Base-by-base conservation (phyloP, 108 stramenopile species). In the Aurantiochytrium sp. region DNA sequence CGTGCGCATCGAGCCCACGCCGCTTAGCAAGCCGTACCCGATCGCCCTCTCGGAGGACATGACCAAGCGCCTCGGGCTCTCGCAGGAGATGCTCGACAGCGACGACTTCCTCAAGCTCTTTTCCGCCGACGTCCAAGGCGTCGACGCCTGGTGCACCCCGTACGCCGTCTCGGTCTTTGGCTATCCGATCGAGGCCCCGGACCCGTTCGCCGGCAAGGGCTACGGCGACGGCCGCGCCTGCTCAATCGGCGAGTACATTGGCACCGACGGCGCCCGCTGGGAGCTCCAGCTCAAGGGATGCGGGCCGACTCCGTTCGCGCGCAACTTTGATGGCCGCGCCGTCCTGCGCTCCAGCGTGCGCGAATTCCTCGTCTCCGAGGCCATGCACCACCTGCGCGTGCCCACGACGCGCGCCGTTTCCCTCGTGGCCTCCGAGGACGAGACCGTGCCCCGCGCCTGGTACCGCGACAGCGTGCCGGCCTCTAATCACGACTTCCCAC, bases 201-300 rank as follows among this genome's bases (percentile, higher is more conserved):
- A 95, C 91, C 94, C 95, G 12, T 94, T 95, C n/a, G 94, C 93
- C 31, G 96, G 96, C 12, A 90, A 95, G 39, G 96, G 95, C 36
- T 96, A 96, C 88, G 96, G 96, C 4, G 96, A 96, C 89, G 96
- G 96, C 10, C 90, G 95, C 0, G 96, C 96, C 55, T 95, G 96
- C 86, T 89, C 88, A 15, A 92, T 96, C 55, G 95, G 93, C 5
- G 96, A 96, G 89, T 89, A 95, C 31, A 65, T 91, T 17, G 89
- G 87, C 54, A 27, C 52, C 21, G 41, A 85, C 1, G 69, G 52
- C 21, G 69, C 10, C 4, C 87, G 90, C 48, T 95, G 93, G 86
- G 99, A 99, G 89, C 89, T 99, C 24, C 99, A 99, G 89, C 94
- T 97, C 69, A 97, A 98, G 93, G 99, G 99, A 4, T 95, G 93